Evolutionary conservation across 164 flowering plant genomes (phyloP).

Genomic region (Annona squamosa): DNA sequence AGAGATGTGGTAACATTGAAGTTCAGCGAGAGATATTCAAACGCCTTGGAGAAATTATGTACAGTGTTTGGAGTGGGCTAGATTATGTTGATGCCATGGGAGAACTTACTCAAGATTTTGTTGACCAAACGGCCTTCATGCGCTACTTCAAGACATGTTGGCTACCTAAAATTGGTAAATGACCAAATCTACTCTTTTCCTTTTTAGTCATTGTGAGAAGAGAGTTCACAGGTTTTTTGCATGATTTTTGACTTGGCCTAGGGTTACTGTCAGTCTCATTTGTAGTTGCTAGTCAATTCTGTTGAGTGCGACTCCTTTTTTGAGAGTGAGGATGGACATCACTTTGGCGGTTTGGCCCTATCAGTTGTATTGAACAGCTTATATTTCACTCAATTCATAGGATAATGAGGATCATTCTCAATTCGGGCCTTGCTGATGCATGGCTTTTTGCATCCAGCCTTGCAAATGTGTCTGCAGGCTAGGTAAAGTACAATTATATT

Average conservation of each 20-base stretch:
- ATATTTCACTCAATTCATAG: too few species aligned
- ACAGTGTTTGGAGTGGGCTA: slow-evolving; percentile 60
- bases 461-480: background rate
- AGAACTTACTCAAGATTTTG: slow-evolving; percentile 72
- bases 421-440: background rate
- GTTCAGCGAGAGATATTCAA: slow-evolving; percentile 82
- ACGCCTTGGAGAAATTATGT: slow-evolving; percentile 63
- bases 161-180: slow-evolving; percentile 90
- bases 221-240: too few species aligned
- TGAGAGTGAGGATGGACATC: too few species aligned
- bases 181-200: background rate
- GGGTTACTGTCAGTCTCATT: too few species aligned
- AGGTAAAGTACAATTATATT: background rate
- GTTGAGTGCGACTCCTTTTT: too few species aligned
- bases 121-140: slow-evolving; percentile 76
- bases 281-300: too few species aligned
- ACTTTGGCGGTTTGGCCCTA: too few species aligned
- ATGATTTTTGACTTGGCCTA: too few species aligned
- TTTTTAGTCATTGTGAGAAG: background rate
- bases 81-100: slow-evolving; percentile 44
- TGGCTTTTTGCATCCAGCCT: background rate
- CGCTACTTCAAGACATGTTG: slow-evolving; percentile 74
- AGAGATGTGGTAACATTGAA: slow-evolving; percentile 59
- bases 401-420: background rate
- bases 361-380: too few species aligned